Evolutionary conservation across 2,329 filamentous ascomycete species (phyloP).

Genomic region (Colletotrichum ledebouriae): DNA sequence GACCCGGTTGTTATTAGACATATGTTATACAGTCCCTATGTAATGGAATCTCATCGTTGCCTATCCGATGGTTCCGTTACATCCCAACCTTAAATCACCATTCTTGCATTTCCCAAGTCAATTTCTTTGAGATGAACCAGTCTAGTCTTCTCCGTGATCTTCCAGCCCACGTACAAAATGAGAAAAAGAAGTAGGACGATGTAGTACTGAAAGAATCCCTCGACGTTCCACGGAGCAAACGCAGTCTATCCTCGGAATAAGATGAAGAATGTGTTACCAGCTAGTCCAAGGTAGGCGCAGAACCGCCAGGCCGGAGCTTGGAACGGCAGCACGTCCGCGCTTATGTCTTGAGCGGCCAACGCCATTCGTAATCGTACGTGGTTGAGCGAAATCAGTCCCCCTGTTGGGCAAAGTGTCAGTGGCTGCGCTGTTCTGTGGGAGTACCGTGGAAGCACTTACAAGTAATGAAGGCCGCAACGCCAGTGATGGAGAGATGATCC

Average conservation of each 20-base stretch:
- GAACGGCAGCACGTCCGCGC: conserved; percentile 5
- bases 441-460: not conserved
- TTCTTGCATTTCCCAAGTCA: conserved; percentile 15
- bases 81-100: not conserved
- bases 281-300: not conserved
- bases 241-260: conserved; percentile 25
- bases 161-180: not conserved
- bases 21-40: too few relatives aligned
- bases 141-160: not conserved
- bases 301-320: conserved; percentile 11
- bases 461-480: conserved; percentile 22
- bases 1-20: too few relatives aligned
- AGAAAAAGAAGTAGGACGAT: not conserved
- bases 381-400: conserved; percentile 7
- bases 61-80: too few relatives aligned
- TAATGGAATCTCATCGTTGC: too few relatives aligned
- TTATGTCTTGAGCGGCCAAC: not conserved
- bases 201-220: conserved; percentile 20
- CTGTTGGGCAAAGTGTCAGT: not conserved
- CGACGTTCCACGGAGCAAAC: conserved; percentile 2
- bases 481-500: conserved; percentile 27
- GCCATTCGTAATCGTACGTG: conserved; percentile 24
- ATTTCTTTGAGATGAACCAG: conserved; percentile 6
- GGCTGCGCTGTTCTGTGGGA: fast-evolving
- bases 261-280: conserved; percentile 2